Evolutionary conservation across 2,329 filamentous ascomycete genomes (phyloP).

Genomic region (Aspergillus novoparasiticus): DNA sequence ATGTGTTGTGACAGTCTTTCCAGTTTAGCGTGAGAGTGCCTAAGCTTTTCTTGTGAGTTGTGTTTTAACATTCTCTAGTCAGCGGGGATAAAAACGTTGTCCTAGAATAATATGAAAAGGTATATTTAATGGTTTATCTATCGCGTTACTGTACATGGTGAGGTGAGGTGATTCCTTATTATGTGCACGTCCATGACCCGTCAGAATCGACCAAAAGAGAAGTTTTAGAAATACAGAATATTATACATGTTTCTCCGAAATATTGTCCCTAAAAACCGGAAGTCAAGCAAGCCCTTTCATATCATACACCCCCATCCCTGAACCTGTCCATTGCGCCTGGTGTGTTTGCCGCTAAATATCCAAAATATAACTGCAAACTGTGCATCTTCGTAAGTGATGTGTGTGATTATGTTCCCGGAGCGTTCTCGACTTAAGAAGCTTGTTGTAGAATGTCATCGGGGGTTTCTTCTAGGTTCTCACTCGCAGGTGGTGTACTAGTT

Average conservation of each 20-base stretch:
- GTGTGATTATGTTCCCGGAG: not conserved
- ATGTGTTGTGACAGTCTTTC: not conserved
- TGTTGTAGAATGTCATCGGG: slow-evolving; percentile 18
- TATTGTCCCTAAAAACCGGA: not conserved
- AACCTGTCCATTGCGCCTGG: not conserved
- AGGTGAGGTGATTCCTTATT: not conserved
- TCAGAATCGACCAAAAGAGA: not conserved
- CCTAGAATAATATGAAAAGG: not conserved
- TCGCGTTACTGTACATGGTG: not conserved
- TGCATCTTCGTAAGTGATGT: not conserved
- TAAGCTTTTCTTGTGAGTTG: not conserved
- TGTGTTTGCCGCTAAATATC: not conserved
- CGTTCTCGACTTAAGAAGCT: slow-evolving; percentile 9
- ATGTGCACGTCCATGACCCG: not conserved
- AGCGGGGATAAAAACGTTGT: not conserved
- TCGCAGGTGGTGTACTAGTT: slow-evolving; percentile 2
- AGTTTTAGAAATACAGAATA: not conserved
- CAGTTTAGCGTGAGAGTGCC: not conserved
- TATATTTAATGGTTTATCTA: not conserved
- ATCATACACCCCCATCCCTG: not conserved
- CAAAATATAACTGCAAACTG: not conserved
- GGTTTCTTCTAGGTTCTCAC: slow-evolving; percentile 15
- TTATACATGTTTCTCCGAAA: not conserved
- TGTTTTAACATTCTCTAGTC: not conserved
- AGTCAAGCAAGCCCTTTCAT: not conserved